Conservation (phyloP, 75 land plant genomes). For the Pseudotsuga menziesii region DNA sequence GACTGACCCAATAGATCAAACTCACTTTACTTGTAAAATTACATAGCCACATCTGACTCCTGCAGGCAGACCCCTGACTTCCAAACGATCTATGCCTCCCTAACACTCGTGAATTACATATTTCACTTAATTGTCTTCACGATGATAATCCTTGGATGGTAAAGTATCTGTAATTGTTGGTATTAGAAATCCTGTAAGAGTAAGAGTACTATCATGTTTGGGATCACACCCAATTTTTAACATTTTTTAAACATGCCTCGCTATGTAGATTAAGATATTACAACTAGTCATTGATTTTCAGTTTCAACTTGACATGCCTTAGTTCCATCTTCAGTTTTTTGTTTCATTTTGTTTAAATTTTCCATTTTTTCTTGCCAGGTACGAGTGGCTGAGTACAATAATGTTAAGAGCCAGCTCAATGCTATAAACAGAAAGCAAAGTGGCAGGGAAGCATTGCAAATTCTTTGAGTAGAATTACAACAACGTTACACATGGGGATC, state of each 20-base stretch:
- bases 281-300: too few relatives aligned
- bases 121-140: neutral
- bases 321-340: neutral
- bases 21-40: neutral
- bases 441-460: slow-evolving; percentile 62
- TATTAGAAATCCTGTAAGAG: slow-evolving; percentile 6
- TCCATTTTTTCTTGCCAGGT: slow-evolving; percentile 33
- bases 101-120: slow-evolving; percentile 10
- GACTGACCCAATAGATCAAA: neutral
- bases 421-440: slow-evolving; percentile 88
- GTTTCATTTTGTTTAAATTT: neutral
- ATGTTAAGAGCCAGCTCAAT: slow-evolving; percentile 87
- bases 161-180: slow-evolving; percentile 11
- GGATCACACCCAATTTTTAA: too few relatives aligned
- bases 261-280: too few relatives aligned
- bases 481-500: too few relatives aligned
- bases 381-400: slow-evolving; percentile 90
- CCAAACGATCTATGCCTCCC: neutral
- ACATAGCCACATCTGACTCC: neutral
- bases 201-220: slow-evolving; percentile 9
- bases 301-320: too few relatives aligned
- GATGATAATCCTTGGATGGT: slow-evolving; percentile 7
- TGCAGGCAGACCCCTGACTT: neutral
- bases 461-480: neutral
- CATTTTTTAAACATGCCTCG: too few relatives aligned